Base-by-base conservation (phyloP, 495 filamentous ascomycete species). In the Lepraria neglecta region DNA sequence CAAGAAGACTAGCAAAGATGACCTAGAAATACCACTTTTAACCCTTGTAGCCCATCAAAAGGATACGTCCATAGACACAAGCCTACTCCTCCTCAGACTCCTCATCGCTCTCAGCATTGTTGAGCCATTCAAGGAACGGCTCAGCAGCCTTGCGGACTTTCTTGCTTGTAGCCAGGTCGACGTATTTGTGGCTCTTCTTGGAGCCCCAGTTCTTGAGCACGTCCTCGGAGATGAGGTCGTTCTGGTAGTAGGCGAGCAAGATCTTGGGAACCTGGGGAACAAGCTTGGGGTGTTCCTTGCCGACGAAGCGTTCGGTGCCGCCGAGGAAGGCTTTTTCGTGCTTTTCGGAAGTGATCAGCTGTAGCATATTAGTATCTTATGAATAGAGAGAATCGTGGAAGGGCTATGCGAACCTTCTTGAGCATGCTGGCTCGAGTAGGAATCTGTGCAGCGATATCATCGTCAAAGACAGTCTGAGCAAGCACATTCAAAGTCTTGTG, bases 311-410 rank as follows among this genome's bases (percentile, higher is more conserved):
- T 76, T 98, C 94, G 40, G 88, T 91, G 61, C 94, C 94, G 68
- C 95, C 95, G n/a, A 98, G 85, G 74, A 98, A 86, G 56, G 94
- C 92, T 82, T 94, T 96, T 78, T 97, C 84, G 73, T 97, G 92
- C 59, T 87, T 85, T 68, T 98, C 94, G 30, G 89, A 89, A 27
- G 84, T 87, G 68, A 95, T 83, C 78, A 97, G 82, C 87, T 87
- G 21, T 2, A 31, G 3, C 5, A 14, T 7, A 51, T 60, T 43
- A 60, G 40, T 21, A 53, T 1, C 1, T 27, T 11, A 19, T 21
- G 35, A 31, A 24, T 12, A 33, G 12, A n/a, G n/a, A 33, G 15
- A 38, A 54, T 3, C 24, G 2, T 2, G 19, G 4, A 19, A 63
- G 61, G 14, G 24, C 42, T 31, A 9, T 48, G 77, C 80, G 63